phyloP scores from a whole-genome alignment of 345 rosid genomes.

The Psidium guajava region DNA sequence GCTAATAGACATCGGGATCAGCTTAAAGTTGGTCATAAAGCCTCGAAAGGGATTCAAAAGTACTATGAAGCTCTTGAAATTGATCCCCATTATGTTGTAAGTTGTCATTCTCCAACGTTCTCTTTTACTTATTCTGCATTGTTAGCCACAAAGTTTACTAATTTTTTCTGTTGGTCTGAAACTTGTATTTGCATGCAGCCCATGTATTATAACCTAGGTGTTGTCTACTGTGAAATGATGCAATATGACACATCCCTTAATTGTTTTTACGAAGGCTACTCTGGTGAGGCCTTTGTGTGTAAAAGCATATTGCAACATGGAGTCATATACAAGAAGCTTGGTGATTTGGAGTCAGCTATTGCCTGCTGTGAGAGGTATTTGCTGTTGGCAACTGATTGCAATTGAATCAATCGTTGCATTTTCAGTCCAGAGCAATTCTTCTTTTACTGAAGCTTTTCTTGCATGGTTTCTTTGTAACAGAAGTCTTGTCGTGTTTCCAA shows the following conservation, averaged over 20 bases:
- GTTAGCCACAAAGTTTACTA: not conserved
- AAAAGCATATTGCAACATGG: conserved; percentile 99
- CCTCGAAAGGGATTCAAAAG: conserved; percentile 95
- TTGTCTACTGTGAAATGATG: conserved; percentile 98
- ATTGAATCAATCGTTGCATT: not conserved
- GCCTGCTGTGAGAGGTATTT: conserved; percentile 95
- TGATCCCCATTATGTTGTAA: conserved; percentile 94
- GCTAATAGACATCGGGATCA: conserved; percentile 90
- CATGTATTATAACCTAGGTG: conserved; percentile 96
- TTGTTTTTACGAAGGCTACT: conserved; percentile 98
- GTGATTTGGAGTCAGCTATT: conserved; percentile 91
- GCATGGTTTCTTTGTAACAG: conserved; percentile 24
- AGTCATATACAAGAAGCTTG: conserved; percentile 94
- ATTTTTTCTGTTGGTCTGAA: not conserved
- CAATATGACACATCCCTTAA: conserved; percentile 88
- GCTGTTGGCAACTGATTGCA: not conserved
- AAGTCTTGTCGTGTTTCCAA: conserved; percentile 94
- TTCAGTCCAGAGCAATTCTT: not conserved
- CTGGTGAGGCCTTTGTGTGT: conserved; percentile 96
- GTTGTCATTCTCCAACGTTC: not conserved
- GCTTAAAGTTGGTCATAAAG: conserved; percentile 87
- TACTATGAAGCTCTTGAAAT: conserved; percentile 93
- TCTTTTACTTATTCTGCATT: not conserved
- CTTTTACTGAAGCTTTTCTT: conserved; percentile 7
- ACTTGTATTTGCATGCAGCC: conserved; percentile 48